Percentiles rank a stretch among this genome's conserved stretches.
phyloP scores from a whole-genome alignment of 768 basidiomycete genomes.

The Termitomyces eurrhizus region DNA sequence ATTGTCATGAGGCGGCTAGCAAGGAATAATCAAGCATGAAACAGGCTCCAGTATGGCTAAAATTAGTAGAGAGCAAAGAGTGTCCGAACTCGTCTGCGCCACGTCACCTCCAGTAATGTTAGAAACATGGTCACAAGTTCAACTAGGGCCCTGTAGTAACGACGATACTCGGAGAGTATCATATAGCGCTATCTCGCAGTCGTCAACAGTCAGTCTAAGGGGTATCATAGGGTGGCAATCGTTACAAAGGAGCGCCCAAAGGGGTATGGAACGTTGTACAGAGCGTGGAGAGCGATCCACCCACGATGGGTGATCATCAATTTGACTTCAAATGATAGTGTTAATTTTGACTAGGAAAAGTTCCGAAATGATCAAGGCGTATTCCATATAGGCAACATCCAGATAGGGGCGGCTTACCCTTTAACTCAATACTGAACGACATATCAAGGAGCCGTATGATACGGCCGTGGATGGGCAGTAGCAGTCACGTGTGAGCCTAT shows the following conservation, averaged over 20 bases:
- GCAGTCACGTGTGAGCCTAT: neutral
- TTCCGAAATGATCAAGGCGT: neutral
- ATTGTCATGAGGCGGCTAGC: neutral
- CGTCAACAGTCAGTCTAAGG: neutral
- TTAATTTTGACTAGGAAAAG: neutral
- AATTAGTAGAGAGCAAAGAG: neutral
- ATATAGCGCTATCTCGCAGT: neutral
- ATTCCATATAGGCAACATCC: neutral
- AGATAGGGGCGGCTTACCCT: neutral
- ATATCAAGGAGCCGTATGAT: neutral
- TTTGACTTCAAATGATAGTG: neutral
- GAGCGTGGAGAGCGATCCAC: neutral
- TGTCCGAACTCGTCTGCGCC: neutral
- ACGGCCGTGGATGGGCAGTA: neutral
- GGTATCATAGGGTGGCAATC: neutral
- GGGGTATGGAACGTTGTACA: neutral
- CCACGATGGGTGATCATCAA: neutral
- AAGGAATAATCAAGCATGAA: neutral
- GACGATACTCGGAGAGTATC: neutral
- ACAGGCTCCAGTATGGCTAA: neutral
- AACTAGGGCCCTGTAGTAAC: neutral
- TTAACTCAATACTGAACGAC: neutral
- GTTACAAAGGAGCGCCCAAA: neutral
- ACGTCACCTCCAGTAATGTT: neutral
- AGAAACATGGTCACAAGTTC: no score